Base-by-base conservation (phyloP, 257 asterid species). In the Nicotiana attenuata region DNA sequence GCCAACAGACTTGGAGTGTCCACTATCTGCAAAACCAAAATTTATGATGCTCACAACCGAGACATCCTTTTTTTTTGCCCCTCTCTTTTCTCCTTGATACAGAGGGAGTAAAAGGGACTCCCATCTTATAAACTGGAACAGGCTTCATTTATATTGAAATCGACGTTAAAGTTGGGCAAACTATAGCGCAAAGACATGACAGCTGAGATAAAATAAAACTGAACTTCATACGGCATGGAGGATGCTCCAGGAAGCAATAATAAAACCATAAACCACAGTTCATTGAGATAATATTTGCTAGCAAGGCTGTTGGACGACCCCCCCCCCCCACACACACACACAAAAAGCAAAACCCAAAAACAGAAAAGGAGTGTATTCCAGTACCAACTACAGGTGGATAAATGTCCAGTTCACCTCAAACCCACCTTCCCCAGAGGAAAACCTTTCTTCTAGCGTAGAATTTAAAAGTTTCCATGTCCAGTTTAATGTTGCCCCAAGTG, bases 1-100 rank as follows among this genome's bases (percentile, higher is more conserved):
- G 93, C 93, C 88, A 94, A 81, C 35, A 96, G 98, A 81, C 92
- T 88, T 3, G 98, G 99, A 5, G 96, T 94, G 52, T 96, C 99
- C 94, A 94, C 83, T 56, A 96, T 94, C 99, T 96, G 93, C 81
- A 83, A 55, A 73, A 61, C 69, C 33, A 53, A 76, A 33, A 65
- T 11, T 22, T 20, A 47, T 73, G 61, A 24, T 41, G 47, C 47
- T 50, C 79, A 24, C 60, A 45, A 71, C 22, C 57, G 3, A 50
- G 63, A 26, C 26, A 73, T 24, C 2, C 17, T 55, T 5, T 55
- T 16, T 16, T 14, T 2, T 3, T 3, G n/a, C 4, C 5, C 19
- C 19, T 11, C 16, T 15, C 59, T 13, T 38, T 0, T 1, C 41
- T 0, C 61, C 47, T 24, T 0, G 0, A 53, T 15, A 1, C 10